Conservation (phyloP, 495 filamentous ascomycete genomes). For the Lepidopterella palustris region DNA sequence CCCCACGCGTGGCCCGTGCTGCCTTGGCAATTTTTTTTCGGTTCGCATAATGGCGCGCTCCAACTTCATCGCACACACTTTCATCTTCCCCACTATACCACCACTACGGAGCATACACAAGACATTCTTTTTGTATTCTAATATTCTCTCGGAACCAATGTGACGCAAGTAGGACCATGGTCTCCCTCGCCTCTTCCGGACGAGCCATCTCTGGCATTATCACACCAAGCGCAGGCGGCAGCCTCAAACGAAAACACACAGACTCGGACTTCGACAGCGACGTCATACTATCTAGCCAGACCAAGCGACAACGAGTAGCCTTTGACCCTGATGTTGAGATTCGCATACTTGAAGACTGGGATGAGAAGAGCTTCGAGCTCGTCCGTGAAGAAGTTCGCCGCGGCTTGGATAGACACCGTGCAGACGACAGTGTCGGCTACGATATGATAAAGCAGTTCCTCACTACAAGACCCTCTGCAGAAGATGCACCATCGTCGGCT, state of each 20-base stretch:
- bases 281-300: slow-evolving; percentile 37
- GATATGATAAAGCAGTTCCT: slow-evolving; percentile 68
- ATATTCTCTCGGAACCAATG: neutral
- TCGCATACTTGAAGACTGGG: slow-evolving; percentile 48
- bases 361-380: slow-evolving; percentile 52
- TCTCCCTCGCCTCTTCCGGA: slow-evolving; percentile 40
- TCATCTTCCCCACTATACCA: neutral
- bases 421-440: slow-evolving; percentile 64
- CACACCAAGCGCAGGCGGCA: slow-evolving; percentile 27
- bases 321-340: slow-evolving; percentile 69
- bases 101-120: neutral
- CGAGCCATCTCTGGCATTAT: slow-evolving; percentile 33
- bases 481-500: slow-evolving; percentile 45
- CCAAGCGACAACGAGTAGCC: slow-evolving; percentile 43
- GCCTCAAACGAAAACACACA: slow-evolving; percentile 35
- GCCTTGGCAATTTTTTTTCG: neutral
- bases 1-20: neutral
- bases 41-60: neutral
- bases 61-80: neutral
- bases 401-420: slow-evolving; percentile 61
- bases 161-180: slow-evolving; percentile 34
- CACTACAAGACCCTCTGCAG: slow-evolving; percentile 40
- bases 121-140: neutral
- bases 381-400: slow-evolving; percentile 64
- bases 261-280: slow-evolving; percentile 35